Evolutionary conservation across 2,329 filamentous ascomycete species (phyloP).

Genomic region (Hypoxylon sp.): DNA sequence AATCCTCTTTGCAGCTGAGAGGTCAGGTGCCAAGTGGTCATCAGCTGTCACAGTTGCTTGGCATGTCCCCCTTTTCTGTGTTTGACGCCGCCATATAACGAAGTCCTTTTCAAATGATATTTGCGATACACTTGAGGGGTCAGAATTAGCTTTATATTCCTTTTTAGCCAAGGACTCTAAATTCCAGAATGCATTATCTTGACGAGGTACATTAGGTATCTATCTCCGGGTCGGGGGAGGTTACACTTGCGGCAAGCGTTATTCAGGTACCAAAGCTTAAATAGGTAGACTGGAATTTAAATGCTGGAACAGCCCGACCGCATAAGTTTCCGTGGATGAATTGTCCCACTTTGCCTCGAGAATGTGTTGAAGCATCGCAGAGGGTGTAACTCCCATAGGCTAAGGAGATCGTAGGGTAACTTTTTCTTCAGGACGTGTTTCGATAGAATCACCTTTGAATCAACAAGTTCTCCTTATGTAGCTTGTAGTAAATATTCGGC

Average conservation of each 20-base stretch:
- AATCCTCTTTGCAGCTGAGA: not conserved
- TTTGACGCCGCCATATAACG: not conserved
- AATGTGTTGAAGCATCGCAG: not conserved
- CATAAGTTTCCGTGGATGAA: too few relatives aligned
- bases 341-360: too few relatives aligned
- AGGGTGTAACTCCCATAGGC: too few relatives aligned
- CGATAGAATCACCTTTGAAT: too few relatives aligned
- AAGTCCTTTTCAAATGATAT: not conserved
- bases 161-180: not conserved
- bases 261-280: not conserved
- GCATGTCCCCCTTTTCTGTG: not conserved
- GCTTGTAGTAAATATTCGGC: too few relatives aligned
- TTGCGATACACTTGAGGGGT: not conserved
- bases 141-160: too few relatives aligned
- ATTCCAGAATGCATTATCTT: not conserved
- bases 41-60: not conserved
- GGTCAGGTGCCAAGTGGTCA: not conserved
- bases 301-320: not conserved
- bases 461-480: too few relatives aligned
- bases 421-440: too few relatives aligned
- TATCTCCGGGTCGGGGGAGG: not conserved
- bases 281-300: not conserved
- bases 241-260: not conserved
- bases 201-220: not conserved
- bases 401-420: too few relatives aligned